Conservation (phyloP, 805 yeast genomes). For the Barnettozyma siamensis region DNA sequence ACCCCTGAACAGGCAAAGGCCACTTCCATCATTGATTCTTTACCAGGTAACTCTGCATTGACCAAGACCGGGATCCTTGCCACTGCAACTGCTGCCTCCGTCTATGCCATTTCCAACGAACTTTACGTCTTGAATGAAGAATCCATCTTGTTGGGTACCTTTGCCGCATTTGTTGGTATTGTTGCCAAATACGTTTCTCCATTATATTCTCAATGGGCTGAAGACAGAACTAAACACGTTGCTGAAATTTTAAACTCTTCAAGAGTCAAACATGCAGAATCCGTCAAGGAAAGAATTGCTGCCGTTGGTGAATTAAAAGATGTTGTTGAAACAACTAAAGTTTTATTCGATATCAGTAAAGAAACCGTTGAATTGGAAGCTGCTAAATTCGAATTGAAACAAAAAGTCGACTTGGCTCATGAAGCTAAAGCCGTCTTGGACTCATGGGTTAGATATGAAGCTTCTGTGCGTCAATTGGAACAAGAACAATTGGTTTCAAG, state of each 20-base stretch:
- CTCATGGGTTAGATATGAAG: slow-evolving; percentile 98
- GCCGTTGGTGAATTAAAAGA: slow-evolving; percentile 85
- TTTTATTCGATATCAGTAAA: slow-evolving; percentile 88
- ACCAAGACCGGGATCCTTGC: slow-evolving; percentile 95
- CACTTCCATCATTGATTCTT: slow-evolving; percentile 76
- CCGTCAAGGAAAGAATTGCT: slow-evolving; percentile 88
- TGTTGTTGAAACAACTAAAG: slow-evolving; percentile 87
- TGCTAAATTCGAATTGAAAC: slow-evolving; percentile 87
- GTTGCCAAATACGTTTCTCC: slow-evolving; percentile 89
- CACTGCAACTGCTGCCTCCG: slow-evolving; percentile 88
- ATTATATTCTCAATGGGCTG: slow-evolving; percentile 90
- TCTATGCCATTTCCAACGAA: slow-evolving; percentile 92
- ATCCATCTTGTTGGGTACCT: slow-evolving; percentile 76
- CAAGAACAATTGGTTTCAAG: slow-evolving; percentile 85
- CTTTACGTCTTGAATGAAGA: slow-evolving; percentile 92
- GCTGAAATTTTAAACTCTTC: slow-evolving; percentile 78
- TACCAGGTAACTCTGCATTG: slow-evolving; percentile 85
- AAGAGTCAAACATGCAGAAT: slow-evolving; percentile 83
- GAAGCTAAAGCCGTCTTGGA: slow-evolving; percentile 96
- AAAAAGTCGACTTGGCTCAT: slow-evolving; percentile 74
- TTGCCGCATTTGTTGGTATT: slow-evolving; percentile 68
- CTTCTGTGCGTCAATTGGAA: slow-evolving; percentile 91
- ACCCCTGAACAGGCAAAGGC: slow-evolving; percentile 86
- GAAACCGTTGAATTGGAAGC: slow-evolving; percentile 97
- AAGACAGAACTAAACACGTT: slow-evolving; percentile 76